Percentiles rank a stretch among this genome's conserved stretches.
These are phyloP conservation scores for Microdochium paspali DNA, from an alignment of 2,329 filamentous ascomycete species.

Conservation along the genomic window DNA sequence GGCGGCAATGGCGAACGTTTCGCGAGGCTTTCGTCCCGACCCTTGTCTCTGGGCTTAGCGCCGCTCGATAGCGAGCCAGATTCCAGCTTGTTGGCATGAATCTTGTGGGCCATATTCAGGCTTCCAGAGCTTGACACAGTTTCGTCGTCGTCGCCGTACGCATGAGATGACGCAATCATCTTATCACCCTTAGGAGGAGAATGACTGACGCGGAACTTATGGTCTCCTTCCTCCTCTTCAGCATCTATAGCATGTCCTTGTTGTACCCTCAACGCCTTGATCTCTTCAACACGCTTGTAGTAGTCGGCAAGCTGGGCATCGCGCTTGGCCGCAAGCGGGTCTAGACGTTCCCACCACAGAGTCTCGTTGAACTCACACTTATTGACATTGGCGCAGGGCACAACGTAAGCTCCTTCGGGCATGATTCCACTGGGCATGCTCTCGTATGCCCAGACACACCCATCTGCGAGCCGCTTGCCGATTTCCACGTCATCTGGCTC, in stretches of 20 bases:
- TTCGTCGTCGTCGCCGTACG: neutral
- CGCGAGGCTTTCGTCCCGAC: too few relatives aligned
- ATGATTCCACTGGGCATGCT: slow-evolving; percentile 52
- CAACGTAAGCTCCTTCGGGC: slow-evolving; percentile 44
- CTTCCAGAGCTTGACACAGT: neutral
- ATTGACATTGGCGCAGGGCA: slow-evolving; percentile 36
- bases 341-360: slow-evolving; percentile 37
- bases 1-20: too few relatives aligned
- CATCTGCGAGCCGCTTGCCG: slow-evolving; percentile 54
- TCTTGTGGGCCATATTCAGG: neutral
- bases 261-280: slow-evolving; percentile 26
- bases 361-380: slow-evolving; percentile 46
- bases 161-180: too few relatives aligned
- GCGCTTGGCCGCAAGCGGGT: slow-evolving; percentile 33
- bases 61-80: neutral
- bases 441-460: slow-evolving; percentile 62
- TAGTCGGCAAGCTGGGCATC: slow-evolving; percentile 33
- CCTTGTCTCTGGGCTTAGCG: too few relatives aligned
- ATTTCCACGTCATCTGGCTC: slow-evolving; percentile 51
- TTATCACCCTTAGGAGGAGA: too few relatives aligned
- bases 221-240: slow-evolving; percentile 14
- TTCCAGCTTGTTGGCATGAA: neutral
- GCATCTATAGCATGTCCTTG: slow-evolving; percentile 18
- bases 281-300: slow-evolving; percentile 9
- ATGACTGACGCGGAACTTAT: slow-evolving; percentile 5